Evolutionary conservation across 116 monocot genomes (phyloP).

Genomic region (Cymodocea nodosa): DNA sequence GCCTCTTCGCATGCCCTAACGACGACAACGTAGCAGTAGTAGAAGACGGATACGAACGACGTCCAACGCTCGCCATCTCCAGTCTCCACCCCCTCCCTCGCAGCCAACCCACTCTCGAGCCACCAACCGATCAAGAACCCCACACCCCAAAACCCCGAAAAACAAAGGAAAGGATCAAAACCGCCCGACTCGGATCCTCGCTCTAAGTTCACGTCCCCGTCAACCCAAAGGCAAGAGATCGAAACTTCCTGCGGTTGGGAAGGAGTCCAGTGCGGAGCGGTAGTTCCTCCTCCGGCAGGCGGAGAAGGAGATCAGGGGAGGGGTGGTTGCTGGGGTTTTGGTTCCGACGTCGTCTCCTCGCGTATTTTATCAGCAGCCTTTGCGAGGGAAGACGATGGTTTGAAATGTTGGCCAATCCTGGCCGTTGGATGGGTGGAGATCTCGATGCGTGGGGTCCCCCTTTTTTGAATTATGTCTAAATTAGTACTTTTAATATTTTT

Average conservation of each 20-base stretch:
- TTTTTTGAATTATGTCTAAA: neutral
- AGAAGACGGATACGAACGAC: constrained; percentile 2
- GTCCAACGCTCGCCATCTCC: constrained; percentile 2
- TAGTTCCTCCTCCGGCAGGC: neutral
- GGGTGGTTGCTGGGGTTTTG: neutral
- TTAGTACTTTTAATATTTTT: too few relatives aligned
- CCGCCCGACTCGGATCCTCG: too few relatives aligned
- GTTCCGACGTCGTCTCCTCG: too few relatives aligned
- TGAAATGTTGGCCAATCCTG: neutral
- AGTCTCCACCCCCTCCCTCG: too few relatives aligned
- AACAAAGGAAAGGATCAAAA: too few relatives aligned
- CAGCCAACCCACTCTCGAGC: neutral
- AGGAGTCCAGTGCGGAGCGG: too few relatives aligned
- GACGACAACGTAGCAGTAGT: neutral
- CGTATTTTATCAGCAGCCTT: neutral
- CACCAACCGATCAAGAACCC: neutral
- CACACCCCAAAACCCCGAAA: neutral
- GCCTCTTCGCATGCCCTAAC: constrained; percentile 21
- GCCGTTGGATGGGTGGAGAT: neutral
- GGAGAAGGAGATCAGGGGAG: neutral
- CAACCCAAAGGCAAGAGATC: neutral
- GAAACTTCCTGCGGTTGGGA: neutral
- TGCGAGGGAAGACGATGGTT: neutral
- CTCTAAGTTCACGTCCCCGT: too few relatives aligned
- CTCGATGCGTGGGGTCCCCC: neutral